These are phyloP conservation scores for Sphenostylis stenocarpa DNA, from an alignment of 306 rosid species.

Conservation along the genomic window DNA sequence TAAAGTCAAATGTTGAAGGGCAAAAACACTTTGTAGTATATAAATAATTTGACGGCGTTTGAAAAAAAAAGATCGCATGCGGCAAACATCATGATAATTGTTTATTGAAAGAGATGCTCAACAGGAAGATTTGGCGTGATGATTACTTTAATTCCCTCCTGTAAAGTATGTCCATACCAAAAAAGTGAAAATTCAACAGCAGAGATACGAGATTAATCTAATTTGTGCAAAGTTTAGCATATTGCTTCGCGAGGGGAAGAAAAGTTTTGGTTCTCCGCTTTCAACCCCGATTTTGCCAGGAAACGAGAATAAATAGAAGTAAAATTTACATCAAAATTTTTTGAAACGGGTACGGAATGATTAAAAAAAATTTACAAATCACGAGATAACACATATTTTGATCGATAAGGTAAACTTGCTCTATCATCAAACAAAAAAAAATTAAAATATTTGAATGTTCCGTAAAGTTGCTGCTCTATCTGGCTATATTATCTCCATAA, in stretches of 20 bases:
- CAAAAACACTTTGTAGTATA: too few species aligned
- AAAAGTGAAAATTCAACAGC: too few species aligned
- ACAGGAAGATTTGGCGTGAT: too few species aligned
- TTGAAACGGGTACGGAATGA: conserved; percentile 14
- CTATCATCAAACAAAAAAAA: neutral
- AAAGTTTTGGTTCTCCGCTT: neutral
- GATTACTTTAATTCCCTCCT: too few species aligned
- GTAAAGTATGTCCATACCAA: too few species aligned
- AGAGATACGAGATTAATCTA: too few species aligned
- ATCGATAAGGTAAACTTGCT: neutral
- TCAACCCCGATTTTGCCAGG: neutral
- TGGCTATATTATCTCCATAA: neutral
- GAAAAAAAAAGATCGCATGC: too few species aligned
- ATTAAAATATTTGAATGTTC: conserved; percentile 20
- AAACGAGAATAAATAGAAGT: neutral
- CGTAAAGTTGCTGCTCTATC: conserved; percentile 15
- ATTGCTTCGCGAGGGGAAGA: neutral
- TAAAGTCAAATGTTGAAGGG: too few species aligned
- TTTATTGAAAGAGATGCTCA: too few species aligned
- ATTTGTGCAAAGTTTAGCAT: neutral
- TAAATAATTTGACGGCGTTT: too few species aligned
- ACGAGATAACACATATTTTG: conserved; percentile 28
- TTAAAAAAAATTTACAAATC: conserved; percentile 29
- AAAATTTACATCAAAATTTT: neutral
- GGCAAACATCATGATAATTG: too few species aligned